Evolutionary conservation across 306 rosid species (phyloP), one percentile per base, ranked within the genome.

Genomic region (Dalbergia cultrata): DNA sequence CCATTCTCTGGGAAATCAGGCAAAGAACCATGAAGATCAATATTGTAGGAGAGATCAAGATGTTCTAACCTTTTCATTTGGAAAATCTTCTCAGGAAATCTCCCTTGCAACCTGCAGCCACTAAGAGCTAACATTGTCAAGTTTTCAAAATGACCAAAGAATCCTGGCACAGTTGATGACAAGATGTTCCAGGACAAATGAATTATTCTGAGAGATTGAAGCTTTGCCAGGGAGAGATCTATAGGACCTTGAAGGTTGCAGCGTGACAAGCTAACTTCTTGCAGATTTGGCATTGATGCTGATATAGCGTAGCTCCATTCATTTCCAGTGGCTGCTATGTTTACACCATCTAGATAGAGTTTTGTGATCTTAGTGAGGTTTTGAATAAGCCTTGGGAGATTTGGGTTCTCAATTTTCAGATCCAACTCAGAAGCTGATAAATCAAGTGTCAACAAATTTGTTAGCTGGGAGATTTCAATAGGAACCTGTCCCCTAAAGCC

Each of bases 301-400:
- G 74, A 47, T 63, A 77, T 13, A 0, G 72, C 76, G 21, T 68
- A 49, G 26, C 89, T 17, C 91, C 94, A 88, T 47, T 9, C 54
- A 7, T 58, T 18, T n/a, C 85, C 88, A 11, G 0, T 13, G 5
- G 75, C 79, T 41, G 93, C 82, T 65, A 86, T 76, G 2, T 5
- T 7, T 0, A 78, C 68, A 57, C 87, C 82, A 78, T 90, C 89
- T 0, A 90, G 82, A 80, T 39, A 12, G 8, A 88, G 75, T 50
- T 74, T 79, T 5, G 3, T 2, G 52, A 90, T 80, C 52, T 70
- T 12, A 0, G 60, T 9, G 37, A 86, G 67, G 45, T 82, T 76
- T 14, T 59, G 50, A 61, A 82, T 43, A 7, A 82, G 44, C 52
- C 61, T 19, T 9, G 5, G 8, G 4, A 83, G 26, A 67, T 47